A percentile compares a stretch with the other conserved stretches of the same genome.
Evolutionary conservation across 192 early-diverging fungal genomes (phyloP).

Genomic region (Geosiphon pyriformis): DNA sequence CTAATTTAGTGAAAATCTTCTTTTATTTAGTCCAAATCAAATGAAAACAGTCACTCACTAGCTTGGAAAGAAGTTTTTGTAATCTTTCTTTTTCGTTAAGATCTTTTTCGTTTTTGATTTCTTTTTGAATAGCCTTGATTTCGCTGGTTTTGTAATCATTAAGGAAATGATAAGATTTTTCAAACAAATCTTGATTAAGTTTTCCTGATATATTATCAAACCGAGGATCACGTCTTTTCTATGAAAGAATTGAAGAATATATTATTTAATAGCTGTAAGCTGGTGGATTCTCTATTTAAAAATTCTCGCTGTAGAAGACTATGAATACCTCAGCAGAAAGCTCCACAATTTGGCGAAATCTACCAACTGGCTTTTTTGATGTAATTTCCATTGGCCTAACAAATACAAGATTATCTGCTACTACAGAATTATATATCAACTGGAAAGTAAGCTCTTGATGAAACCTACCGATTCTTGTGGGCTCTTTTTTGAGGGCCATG

Average conservation of each 20-base stretch:
- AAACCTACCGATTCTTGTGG: not conserved
- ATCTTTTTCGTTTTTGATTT: constrained; percentile 65
- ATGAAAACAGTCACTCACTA: constrained; percentile 48
- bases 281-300: not conserved
- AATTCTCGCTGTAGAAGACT: constrained; percentile 4
- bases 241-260: too few species aligned
- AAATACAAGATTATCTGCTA: too few species aligned
- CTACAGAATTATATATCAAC: too few species aligned
- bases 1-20: not conserved
- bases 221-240: constrained; percentile 86
- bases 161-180: constrained; percentile 88
- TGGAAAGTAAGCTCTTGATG: too few species aligned
- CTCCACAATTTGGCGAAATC: constrained; percentile 67
- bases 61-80: constrained; percentile 50
- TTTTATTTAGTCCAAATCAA: too few species aligned
- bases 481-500: not conserved
- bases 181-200: constrained; percentile 87
- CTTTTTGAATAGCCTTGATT: constrained; percentile 57
- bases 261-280: not conserved
- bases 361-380: constrained; percentile 68
- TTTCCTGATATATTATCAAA: constrained; percentile 88
- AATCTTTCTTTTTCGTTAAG: constrained; percentile 53
- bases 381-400: constrained; percentile 70
- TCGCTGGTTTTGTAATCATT: constrained; percentile 74
- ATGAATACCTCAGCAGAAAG: constrained; percentile 47